Base-by-base conservation (phyloP, 345 rosid species). In the Trapa bicornis region DNA sequence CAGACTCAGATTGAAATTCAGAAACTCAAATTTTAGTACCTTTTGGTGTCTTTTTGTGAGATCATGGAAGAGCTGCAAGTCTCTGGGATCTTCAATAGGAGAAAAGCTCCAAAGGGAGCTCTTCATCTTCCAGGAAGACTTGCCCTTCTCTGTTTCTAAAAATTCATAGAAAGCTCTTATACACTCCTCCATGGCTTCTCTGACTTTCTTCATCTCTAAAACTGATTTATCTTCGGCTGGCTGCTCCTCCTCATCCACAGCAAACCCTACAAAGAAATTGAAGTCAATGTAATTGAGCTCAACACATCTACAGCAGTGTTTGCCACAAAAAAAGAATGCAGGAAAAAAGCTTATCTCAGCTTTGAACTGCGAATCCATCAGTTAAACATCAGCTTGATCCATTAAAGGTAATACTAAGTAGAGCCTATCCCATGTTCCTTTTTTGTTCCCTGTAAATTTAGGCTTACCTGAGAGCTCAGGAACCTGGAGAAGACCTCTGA, bases 31-130 rank as follows among this genome's bases (percentile, higher is more conserved):
- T 54, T 22, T 22, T 22, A 22, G 1, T 64, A 88, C 93, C 89
- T 82, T 76, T 36, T 64, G 78, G 58, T 82, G 86, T 63, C 48
- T 72, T 45, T 17, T 66, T 61, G 79, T 80, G 3, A 91, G 80
- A 67, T 72, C 65, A 33, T 72, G 70, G 10, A 84, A 76, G 39
- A 85, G 81, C 37, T 71, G 70, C 16, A 85, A 66, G 72, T 91
- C 91, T 75, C 77, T 83, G 41, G 94, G 94, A 74, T 91, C 89
- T 78, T 91, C 91, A 37, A 85, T 75, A 2, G 83, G 79, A 42
- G 86, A 82, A 70, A 65, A 67, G 54, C 70, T 72, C 82, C 86
- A 75, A 0, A 81, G 67, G 29, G 85, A 78, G 38, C 3, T 65
- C 71, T 67, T 78, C 10, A 84, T 69, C 77, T 80, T 84, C 96